phyloP scores from a whole-genome alignment of 225 moss, liverwort and hornwort species.

The Pseudisothecium myosuroides region DNA sequence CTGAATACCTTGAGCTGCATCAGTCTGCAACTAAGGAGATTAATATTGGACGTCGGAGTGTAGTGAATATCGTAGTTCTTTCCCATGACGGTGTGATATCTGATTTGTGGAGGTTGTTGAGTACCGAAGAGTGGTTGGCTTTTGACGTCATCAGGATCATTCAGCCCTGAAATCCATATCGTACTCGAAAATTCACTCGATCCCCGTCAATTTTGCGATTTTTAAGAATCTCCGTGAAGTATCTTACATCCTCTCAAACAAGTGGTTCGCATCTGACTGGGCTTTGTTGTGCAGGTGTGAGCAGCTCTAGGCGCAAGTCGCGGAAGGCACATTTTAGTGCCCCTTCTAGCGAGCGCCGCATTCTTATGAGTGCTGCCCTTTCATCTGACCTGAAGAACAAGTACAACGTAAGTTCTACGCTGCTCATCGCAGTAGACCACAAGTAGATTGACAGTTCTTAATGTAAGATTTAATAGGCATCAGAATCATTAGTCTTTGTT shows the following conservation, averaged over 20 bases:
- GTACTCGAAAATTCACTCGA: not conserved
- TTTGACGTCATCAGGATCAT: not conserved
- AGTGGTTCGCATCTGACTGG: not conserved
- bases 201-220: not conserved
- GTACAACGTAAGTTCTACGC: slow-evolving; percentile 22
- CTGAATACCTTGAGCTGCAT: no score
- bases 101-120: not conserved
- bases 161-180: not conserved
- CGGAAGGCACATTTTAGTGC: slow-evolving; percentile 38
- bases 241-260: not conserved
- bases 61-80: not conserved
- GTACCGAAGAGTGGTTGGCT: not conserved
- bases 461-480: no score
- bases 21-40: not conserved
- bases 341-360: slow-evolving; percentile 27
- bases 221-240: not conserved
- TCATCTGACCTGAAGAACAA: slow-evolving; percentile 61
- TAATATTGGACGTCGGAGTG: not conserved
- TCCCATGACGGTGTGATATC: not conserved
- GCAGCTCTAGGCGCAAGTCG: slow-evolving; percentile 47
- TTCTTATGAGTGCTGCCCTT: slow-evolving; percentile 43
- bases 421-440: not conserved
- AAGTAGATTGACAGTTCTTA: not conserved
- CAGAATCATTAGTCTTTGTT: not conserved
- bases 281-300: slow-evolving; percentile 20